Percentiles rank a stretch among this genome's conserved stretches.
These are phyloP conservation scores for Pythium volutum DNA, from an alignment of 352 stramenopile genomes.

Conservation along the genomic window DNA sequence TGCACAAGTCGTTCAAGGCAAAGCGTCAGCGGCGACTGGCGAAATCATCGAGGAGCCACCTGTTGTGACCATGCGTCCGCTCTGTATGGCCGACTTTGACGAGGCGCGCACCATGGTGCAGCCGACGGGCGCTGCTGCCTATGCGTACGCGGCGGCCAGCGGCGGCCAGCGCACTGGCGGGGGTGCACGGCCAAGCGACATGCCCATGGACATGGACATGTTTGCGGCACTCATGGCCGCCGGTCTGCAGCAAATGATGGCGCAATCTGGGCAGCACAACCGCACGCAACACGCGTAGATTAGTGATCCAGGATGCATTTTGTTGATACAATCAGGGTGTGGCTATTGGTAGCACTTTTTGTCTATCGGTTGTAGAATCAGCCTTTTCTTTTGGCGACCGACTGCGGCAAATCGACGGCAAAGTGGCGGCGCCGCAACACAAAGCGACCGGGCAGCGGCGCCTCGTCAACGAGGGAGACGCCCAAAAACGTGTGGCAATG, in stretches of 20 bases:
- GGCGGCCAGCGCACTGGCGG: slow-evolving; percentile 19
- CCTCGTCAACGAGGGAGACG: slow-evolving; percentile 50
- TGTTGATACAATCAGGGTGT: slow-evolving; percentile 5
- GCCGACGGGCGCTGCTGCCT: slow-evolving; percentile 72
- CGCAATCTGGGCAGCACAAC: slow-evolving; percentile 32
- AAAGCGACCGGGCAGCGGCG: slow-evolving; percentile 28
- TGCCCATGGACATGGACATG: slow-evolving; percentile 77
- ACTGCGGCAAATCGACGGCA: slow-evolving; percentile 4
- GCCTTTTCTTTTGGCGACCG: neutral
- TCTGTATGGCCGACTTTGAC: slow-evolving; percentile 85
- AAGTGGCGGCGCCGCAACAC: slow-evolving; percentile 71
- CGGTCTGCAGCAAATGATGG: slow-evolving; percentile 83
- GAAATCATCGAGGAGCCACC: slow-evolving; percentile 29
- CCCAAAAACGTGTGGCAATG: slow-evolving; percentile 39
- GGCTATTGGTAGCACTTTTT: neutral
- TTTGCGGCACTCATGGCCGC: slow-evolving; percentile 81
- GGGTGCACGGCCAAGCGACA: slow-evolving; percentile 17
- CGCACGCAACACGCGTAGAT: slow-evolving; percentile 8
- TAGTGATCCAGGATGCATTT: neutral
- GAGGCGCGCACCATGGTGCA: slow-evolving; percentile 84
- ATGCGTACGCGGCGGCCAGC: slow-evolving; percentile 74
- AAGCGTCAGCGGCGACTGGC: slow-evolving; percentile 12
- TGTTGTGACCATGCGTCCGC: slow-evolving; percentile 52
- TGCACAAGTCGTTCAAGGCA: slow-evolving; percentile 17
- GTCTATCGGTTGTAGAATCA: neutral